Base-by-base conservation (phyloP, 768 basidiomycete genomes). In the Pholiota conissans region DNA sequence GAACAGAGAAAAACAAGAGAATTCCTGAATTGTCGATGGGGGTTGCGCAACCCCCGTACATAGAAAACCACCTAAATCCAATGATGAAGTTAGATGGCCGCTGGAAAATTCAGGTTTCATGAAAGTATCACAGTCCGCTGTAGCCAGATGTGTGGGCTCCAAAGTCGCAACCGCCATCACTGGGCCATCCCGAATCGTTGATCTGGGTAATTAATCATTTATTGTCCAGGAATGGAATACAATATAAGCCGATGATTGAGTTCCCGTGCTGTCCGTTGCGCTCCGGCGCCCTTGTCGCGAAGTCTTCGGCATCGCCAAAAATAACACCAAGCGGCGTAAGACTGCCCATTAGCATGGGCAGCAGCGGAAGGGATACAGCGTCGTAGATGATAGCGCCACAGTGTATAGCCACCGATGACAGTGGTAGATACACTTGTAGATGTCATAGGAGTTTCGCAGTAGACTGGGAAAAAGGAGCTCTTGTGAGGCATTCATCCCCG, bases 341-440 rank as follows among this genome's bases (percentile, higher is more conserved):
- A 47, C 18, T 16, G 18, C 47, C 37, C 29, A 27, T 9, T 30
- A 16, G 46, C 28, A 27, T 29, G 46, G 22, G 29, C 18, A 13
- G 42, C 22, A 45, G 24, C 11, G 42, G 18, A 18, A 20, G 22
- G 28, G 26, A 32, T 18, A 39, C 20, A 49, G 35, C 37, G 39
- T 40, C 34, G 14, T 18, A 20, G 52, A 46, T 27, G 14, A 29
- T 18, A 30, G 40, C 40, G 50, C 55, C 59, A 58, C 58, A 60
- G 37, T 45, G 60, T 60, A 64, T 60, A 64, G 61, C 58, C 58
- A 61, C 63, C 63, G 63, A 37, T 55, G 61, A 56, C 61, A 56
- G 37, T 11, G 42, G 30, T 28, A 49, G 14, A n/a, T 34, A 18
- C 55, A 50, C 24, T 40, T 5, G 22, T 49, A 26, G 28, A 32